phyloP scores from a whole-genome alignment of 148 eudicot genomes.

The Camellia japonica region DNA sequence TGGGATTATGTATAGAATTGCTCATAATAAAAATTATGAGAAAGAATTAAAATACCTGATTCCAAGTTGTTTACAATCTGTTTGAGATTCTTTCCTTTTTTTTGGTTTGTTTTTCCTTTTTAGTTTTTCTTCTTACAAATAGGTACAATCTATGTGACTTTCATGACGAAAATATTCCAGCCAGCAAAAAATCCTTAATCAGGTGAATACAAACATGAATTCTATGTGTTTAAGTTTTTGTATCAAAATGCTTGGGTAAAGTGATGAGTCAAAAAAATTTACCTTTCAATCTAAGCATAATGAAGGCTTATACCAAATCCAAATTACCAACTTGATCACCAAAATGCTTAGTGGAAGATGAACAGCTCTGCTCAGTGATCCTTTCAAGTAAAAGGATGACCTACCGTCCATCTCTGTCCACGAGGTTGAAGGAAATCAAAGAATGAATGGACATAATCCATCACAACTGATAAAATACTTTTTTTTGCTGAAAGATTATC shows the following conservation, averaged over 20 bases:
- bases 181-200: too few species aligned
- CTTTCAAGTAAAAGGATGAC: not conserved
- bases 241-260: not conserved
- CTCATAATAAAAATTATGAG: too few species aligned
- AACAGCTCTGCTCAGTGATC: not conserved
- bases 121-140: too few species aligned
- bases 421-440: not conserved
- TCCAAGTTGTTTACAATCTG: too few species aligned
- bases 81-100: too few species aligned
- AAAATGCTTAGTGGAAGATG: not conserved
- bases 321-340: not conserved
- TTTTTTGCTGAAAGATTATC: not conserved
- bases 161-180: not conserved
- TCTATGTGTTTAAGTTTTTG: not conserved
- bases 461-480: not conserved
- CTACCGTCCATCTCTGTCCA: not conserved
- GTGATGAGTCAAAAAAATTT: not conserved
- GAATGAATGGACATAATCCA: not conserved
- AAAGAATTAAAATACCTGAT: too few species aligned
- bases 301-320: not conserved
- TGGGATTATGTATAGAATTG: too few species aligned
- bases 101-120: too few species aligned
- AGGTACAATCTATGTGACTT: not conserved
- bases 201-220: too few species aligned
- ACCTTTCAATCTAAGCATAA: not conserved